These are phyloP conservation scores for Edhazardia aedis DNA, from an alignment of 371 early-diverging fungal genomes.

Conservation along the genomic window DNA sequence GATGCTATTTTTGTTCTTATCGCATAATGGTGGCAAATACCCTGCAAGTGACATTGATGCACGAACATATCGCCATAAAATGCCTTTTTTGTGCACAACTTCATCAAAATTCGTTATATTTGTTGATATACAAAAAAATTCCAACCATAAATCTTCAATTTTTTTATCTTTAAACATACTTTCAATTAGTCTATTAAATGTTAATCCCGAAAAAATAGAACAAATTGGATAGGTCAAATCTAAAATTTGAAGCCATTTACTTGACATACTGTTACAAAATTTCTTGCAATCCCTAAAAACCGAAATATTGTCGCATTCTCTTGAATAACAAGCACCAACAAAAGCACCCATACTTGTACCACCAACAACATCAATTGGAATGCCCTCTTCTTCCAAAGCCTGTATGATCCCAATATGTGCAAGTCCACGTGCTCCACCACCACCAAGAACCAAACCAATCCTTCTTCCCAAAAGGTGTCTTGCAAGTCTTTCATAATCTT, in stretches of 20 bases:
- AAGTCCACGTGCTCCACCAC: slow-evolving; percentile 91
- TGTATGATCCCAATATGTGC: slow-evolving; percentile 78
- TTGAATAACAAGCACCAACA: slow-evolving; percentile 76
- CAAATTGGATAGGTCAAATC: slow-evolving; percentile 75
- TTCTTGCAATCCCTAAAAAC: slow-evolving; percentile 62
- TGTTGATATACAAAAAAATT: slow-evolving; percentile 79
- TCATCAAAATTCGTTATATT: slow-evolving; percentile 77
- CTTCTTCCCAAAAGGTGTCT: slow-evolving; percentile 70
- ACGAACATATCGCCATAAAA: slow-evolving; percentile 80
- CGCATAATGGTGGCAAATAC: slow-evolving; percentile 59
- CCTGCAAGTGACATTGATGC: slow-evolving; percentile 92
- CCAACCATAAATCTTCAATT: slow-evolving; percentile 89
- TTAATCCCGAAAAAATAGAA: slow-evolving; percentile 51
- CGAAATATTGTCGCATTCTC: slow-evolving; percentile 60
- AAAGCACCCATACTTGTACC: slow-evolving; percentile 90
- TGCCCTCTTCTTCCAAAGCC: slow-evolving; percentile 84
- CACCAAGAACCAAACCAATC: slow-evolving; percentile 87
- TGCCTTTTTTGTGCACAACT: slow-evolving; percentile 68
- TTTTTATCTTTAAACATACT: slow-evolving; percentile 67
- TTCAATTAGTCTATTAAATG: slow-evolving; percentile 78
- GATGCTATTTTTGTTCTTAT: too few relatives aligned
- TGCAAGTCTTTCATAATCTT: slow-evolving; percentile 58
- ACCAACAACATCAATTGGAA: slow-evolving; percentile 78
- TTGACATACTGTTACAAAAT: slow-evolving; percentile 58
- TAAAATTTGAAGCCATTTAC: slow-evolving; percentile 63